Conservation (phyloP, 352 stramenopile species). For the Saprolegnia diclina region DNA sequence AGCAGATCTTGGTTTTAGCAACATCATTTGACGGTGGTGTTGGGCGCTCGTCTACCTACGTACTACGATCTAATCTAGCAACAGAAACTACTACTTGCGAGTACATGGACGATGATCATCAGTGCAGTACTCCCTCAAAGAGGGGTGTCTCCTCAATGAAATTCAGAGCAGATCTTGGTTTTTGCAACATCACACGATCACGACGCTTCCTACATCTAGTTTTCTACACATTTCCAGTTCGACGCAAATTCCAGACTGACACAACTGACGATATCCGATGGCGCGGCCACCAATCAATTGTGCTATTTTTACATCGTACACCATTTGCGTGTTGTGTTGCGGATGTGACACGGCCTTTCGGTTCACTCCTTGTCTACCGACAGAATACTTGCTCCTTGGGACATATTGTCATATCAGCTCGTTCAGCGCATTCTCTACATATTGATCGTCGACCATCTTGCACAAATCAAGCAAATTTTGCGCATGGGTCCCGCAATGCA, state of each 20-base stretch:
- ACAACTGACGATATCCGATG: too few relatives aligned
- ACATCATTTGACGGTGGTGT: slow-evolving; percentile 21
- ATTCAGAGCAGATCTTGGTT: slow-evolving; percentile 31
- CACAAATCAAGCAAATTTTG: not conserved
- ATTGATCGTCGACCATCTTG: not conserved
- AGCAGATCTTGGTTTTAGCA: slow-evolving; percentile 30
- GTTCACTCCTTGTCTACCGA: not conserved
- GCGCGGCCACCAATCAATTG: too few relatives aligned
- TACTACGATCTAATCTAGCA: too few relatives aligned
- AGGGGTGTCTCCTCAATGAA: slow-evolving; percentile 27
- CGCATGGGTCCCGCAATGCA: not conserved
- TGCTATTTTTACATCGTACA: too few relatives aligned
- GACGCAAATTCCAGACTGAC: too few relatives aligned
- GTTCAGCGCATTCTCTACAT: too few relatives aligned
- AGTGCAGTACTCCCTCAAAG: slow-evolving; percentile 26
- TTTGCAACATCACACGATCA: slow-evolving; percentile 27
- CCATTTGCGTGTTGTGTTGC: too few relatives aligned
- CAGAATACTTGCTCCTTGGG: not conserved
- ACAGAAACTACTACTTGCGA: too few relatives aligned
- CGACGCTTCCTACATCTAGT: not conserved
- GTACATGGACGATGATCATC: slow-evolving; percentile 16
- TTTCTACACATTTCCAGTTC: not conserved
- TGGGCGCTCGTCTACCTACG: too few relatives aligned
- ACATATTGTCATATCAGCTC: not conserved
- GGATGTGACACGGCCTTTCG: too few relatives aligned